phyloP scores from a whole-genome alignment of 768 basidiomycete species.

The Mycena belliarum region DNA sequence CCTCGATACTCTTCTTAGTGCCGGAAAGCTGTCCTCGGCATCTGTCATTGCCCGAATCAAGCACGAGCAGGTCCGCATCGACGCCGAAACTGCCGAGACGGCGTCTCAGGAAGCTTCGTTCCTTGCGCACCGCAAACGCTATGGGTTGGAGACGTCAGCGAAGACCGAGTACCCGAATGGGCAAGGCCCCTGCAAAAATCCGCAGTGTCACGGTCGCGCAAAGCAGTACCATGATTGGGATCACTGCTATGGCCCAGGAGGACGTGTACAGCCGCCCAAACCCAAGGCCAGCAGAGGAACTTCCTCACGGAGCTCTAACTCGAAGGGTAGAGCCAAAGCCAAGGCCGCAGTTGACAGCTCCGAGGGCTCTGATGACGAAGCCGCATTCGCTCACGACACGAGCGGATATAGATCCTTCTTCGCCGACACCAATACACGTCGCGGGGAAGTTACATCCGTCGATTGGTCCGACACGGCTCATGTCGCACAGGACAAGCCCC shows the following conservation, averaged over 20 bases:
- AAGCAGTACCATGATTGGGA: slow-evolving; percentile 11
- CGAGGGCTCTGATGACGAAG: not conserved
- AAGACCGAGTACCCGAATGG: not conserved
- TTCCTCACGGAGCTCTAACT: not conserved
- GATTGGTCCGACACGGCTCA: too few species aligned
- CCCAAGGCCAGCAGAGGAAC: not conserved
- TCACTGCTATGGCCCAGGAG: not conserved
- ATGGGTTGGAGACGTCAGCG: not conserved
- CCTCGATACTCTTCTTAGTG: slow-evolving; percentile 1
- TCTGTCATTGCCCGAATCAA: not conserved
- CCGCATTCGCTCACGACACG: not conserved
- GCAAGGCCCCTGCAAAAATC: not conserved
- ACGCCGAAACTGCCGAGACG: not conserved
- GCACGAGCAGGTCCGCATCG: slow-evolving; percentile 5
- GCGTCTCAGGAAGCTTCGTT: not conserved
- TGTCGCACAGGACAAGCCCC: too few species aligned
- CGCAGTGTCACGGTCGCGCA: not conserved
- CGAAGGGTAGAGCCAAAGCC: not conserved
- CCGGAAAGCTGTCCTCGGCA: not conserved
- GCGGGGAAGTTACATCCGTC: not conserved
- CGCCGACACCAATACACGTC: not conserved
- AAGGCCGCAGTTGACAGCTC: not conserved
- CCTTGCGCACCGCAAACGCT: not conserved
- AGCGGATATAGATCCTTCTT: not conserved
- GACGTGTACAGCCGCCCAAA: not conserved